These are phyloP conservation scores for Bruguiera sexangula DNA, from an alignment of 345 rosid species.

Conservation along the genomic window DNA sequence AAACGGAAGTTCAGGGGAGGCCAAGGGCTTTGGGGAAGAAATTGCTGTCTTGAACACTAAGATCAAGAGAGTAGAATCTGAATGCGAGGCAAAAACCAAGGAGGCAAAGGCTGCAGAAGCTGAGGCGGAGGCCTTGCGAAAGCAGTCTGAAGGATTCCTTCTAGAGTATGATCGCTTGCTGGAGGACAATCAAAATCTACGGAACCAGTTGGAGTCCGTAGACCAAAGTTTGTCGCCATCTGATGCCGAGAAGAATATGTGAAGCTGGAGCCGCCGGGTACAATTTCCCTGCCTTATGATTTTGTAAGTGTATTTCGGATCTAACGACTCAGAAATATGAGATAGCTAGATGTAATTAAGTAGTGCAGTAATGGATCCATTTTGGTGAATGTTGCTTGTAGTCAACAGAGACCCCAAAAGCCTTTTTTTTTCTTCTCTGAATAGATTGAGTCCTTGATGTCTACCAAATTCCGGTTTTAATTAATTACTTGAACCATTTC, in stretches of 20 bases:
- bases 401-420: too few species aligned
- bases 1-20: conserved; percentile 40
- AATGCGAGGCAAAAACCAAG: conserved; percentile 44
- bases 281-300: too few species aligned
- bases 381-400: too few species aligned
- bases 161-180: conserved; percentile 64
- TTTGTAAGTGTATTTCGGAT: too few species aligned
- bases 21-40: conserved; percentile 49
- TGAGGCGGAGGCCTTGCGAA: conserved; percentile 59
- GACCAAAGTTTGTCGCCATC: conserved; percentile 36
- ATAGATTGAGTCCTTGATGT: too few species aligned
- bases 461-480: too few species aligned
- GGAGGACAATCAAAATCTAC: conserved; percentile 62
- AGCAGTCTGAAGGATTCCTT: conserved; percentile 69
- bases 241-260: conserved; percentile 49
- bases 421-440: too few species aligned
- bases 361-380: too few species aligned
- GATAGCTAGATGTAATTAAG: too few species aligned
- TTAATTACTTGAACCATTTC: too few species aligned
- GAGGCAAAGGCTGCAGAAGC: conserved; percentile 52
- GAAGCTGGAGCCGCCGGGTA: not conserved
- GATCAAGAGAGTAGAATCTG: conserved; percentile 50
- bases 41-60: conserved; percentile 36
- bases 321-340: too few species aligned
- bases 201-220: conserved; percentile 58